Percentiles rank a stretch among this genome's conserved stretches.
phyloP scores from a whole-genome alignment of 768 basidiomycete species.

The Tricholoma flavovirens region DNA sequence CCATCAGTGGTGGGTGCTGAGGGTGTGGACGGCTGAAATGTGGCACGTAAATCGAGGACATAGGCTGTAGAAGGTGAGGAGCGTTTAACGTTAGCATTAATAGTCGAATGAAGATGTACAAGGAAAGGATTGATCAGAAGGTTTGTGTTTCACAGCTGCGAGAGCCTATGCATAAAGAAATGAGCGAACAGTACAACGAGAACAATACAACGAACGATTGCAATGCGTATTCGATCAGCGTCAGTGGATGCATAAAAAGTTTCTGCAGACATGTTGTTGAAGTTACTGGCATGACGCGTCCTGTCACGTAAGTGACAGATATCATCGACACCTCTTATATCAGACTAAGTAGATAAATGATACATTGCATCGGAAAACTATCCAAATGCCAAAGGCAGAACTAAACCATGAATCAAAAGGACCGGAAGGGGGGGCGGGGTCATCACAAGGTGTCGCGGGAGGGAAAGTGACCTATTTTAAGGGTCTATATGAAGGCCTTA shows the following conservation, averaged over 20 bases:
- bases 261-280: too few species aligned
- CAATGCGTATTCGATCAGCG: slow-evolving; percentile 35
- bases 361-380: neutral
- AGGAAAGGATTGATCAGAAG: slow-evolving; percentile 31
- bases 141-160: slow-evolving; percentile 40
- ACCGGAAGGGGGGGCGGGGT: neutral
- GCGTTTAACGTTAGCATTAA: neutral
- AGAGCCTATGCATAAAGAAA: slow-evolving; percentile 29
- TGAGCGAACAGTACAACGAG: neutral
- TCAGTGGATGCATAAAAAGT: neutral
- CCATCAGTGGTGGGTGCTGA: slow-evolving; percentile 16
- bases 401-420: too few species aligned
- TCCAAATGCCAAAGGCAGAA: neutral
- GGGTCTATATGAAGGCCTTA: neutral
- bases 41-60: slow-evolving; percentile 34
- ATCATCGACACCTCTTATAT: too few species aligned
- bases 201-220: slow-evolving; percentile 27
- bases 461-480: neutral
- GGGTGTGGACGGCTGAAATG: slow-evolving; percentile 24
- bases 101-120: slow-evolving; percentile 25
- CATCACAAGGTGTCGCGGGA: neutral
- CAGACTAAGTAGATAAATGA: neutral
- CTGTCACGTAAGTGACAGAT: neutral
- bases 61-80: slow-evolving; percentile 30
- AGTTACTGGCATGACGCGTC: neutral